These are phyloP conservation scores for Hortaea sp. DNA, from an alignment of 2,329 filamentous ascomycete species.

Conservation along the genomic window DNA sequence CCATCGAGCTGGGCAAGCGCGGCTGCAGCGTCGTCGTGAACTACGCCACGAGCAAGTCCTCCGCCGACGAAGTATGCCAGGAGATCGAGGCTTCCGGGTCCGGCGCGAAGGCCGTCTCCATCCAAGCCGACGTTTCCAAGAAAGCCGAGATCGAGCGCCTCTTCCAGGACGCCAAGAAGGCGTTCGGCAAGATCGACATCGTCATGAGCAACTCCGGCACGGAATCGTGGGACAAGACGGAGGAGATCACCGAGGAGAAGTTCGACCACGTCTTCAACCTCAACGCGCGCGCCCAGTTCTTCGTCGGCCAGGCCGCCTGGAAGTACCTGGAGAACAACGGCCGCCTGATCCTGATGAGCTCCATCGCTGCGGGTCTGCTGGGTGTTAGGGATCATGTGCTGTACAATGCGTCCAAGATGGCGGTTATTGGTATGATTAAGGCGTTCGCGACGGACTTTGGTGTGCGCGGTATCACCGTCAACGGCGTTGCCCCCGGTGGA, in stretches of 20 bases:
- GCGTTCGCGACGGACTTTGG: slow-evolving; percentile 64
- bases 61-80: slow-evolving; percentile 39
- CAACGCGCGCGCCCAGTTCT: slow-evolving; percentile 64
- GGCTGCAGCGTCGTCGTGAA: slow-evolving; percentile 58
- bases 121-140: slow-evolving; percentile 50
- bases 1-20: slow-evolving; percentile 56
- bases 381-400: slow-evolving; percentile 62
- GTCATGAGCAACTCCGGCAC: slow-evolving; percentile 49
- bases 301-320: slow-evolving; percentile 65
- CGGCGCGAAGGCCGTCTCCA: slow-evolving; percentile 44
- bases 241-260: slow-evolving; percentile 60
- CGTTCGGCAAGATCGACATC: slow-evolving; percentile 36
- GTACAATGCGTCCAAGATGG: slow-evolving; percentile 63
- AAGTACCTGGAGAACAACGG: slow-evolving; percentile 61
- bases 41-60: slow-evolving; percentile 45
- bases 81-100: slow-evolving; percentile 37
- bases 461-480: slow-evolving; percentile 57
- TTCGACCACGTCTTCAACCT: slow-evolving; percentile 61
- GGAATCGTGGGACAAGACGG: slow-evolving; percentile 57
- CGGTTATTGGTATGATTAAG: slow-evolving; percentile 63
- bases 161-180: slow-evolving; percentile 34
- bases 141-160: slow-evolving; percentile 49
- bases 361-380: slow-evolving; percentile 56
- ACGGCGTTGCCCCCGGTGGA: slow-evolving; percentile 61
- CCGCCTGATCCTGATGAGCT: slow-evolving; percentile 64